A percentile compares a stretch with the other conserved stretches of the same genome.
phyloP scores from a whole-genome alignment of 2,329 filamentous ascomycete species.

The Clonostachys rosea region DNA sequence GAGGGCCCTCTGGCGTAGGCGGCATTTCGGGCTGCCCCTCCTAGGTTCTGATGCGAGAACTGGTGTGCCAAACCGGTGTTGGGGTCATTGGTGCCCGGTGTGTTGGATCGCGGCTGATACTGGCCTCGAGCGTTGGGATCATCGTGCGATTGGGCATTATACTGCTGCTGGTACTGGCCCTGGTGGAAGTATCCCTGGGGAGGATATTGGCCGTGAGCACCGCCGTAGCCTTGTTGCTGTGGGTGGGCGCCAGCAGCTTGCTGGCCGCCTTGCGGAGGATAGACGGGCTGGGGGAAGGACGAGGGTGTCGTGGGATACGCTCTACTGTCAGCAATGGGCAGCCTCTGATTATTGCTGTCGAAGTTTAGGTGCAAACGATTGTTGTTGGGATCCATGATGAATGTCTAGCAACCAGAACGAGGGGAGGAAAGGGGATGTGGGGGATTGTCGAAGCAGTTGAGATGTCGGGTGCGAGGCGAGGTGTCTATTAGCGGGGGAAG shows the following conservation, averaged over 20 bases:
- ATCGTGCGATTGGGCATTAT: slow-evolving; percentile 23
- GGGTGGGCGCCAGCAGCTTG: slow-evolving; percentile 10
- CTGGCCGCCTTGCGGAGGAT: slow-evolving; percentile 24
- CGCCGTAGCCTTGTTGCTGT: slow-evolving; percentile 34
- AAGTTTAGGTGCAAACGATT: slow-evolving; percentile 64
- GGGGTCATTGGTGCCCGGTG: slow-evolving; percentile 68
- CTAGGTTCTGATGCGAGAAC: slow-evolving; percentile 93
- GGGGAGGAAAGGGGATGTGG: too few species aligned
- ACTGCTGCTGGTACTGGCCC: slow-evolving; percentile 46
- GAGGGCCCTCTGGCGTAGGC: slow-evolving; percentile 67
- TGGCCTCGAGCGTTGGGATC: slow-evolving; percentile 9
- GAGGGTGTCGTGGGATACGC: slow-evolving; percentile 86
- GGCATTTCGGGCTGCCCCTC: slow-evolving; percentile 63
- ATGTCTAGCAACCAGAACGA: neutral
- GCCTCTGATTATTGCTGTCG: slow-evolving; percentile 60
- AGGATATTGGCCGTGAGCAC: slow-evolving; percentile 31
- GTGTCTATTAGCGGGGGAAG: too few species aligned
- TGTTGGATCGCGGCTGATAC: slow-evolving; percentile 49
- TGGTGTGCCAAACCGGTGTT: slow-evolving; percentile 92
- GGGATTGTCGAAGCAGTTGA: too few species aligned
- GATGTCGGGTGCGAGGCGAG: too few species aligned
- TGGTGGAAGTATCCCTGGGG: slow-evolving; percentile 56
- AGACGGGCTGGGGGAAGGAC: slow-evolving; percentile 90
- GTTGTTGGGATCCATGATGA: slow-evolving; percentile 50
- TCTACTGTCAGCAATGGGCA: slow-evolving; percentile 53